Percentiles rank a stretch among this genome's conserved stretches.
Conservation (phyloP, 2,329 filamentous ascomycete species). For the Colletotrichum lini region DNA sequence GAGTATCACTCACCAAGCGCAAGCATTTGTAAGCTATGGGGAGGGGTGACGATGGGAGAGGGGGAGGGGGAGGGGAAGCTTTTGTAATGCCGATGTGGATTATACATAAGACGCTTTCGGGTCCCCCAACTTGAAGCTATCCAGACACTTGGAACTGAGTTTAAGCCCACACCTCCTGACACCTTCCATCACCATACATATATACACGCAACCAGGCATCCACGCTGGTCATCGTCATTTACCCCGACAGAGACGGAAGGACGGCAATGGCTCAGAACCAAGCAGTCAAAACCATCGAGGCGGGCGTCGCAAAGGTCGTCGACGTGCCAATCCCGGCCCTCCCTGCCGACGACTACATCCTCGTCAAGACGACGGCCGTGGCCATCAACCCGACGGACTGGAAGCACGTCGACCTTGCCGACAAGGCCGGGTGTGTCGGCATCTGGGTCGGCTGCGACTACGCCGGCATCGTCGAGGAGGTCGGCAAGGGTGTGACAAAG, state of each 20-base stretch:
- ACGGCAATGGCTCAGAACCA: constrained; percentile 40
- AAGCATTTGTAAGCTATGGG: constrained; percentile 38
- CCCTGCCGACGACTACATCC: constrained; percentile 48
- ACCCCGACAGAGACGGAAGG: not conserved
- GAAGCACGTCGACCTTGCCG: constrained; percentile 50
- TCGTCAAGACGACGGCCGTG: constrained; percentile 54
- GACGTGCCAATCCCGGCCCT: constrained; percentile 44
- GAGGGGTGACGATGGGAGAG: constrained; percentile 15
- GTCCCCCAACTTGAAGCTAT: not conserved
- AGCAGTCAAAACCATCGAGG: constrained; percentile 40
- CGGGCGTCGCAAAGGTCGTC: constrained; percentile 50
- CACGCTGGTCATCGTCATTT: not conserved
- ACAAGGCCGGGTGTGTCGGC: constrained; percentile 42
- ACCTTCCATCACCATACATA: not conserved
- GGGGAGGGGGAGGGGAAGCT: not conserved
- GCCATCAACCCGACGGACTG: constrained; percentile 56
- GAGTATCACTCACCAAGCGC: not conserved
- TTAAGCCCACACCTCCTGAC: not conserved
- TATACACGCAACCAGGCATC: not conserved
- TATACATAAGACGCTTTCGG: not conserved
- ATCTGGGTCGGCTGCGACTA: constrained; percentile 60
- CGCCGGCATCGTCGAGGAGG: constrained; percentile 61
- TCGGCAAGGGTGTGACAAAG: constrained; percentile 60
- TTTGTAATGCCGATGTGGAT: not conserved
- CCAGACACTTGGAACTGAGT: not conserved